These are phyloP conservation scores for Phytophthora cryptogea DNA, from an alignment of 352 stramenopile genomes.

Conservation along the genomic window DNA sequence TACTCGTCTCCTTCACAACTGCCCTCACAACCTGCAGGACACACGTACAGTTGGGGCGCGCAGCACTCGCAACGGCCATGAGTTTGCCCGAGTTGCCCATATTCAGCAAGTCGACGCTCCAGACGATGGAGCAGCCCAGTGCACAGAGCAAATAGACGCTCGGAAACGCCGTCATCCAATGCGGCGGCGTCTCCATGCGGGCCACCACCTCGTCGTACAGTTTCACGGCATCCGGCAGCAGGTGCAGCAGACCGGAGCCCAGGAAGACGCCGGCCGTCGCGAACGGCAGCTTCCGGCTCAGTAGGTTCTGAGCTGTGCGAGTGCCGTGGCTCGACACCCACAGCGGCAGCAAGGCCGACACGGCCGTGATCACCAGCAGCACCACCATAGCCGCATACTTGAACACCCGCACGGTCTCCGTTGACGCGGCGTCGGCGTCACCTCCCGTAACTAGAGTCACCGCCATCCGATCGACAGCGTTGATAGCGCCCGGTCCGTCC, in stretches of 20 bases:
- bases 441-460: conserved; percentile 17
- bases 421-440: conserved; percentile 17
- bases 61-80: conserved; percentile 65
- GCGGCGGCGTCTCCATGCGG: conserved; percentile 26
- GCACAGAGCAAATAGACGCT: conserved; percentile 60
- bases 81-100: conserved; percentile 70
- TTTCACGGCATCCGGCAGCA: conserved; percentile 62
- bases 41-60: conserved; percentile 54
- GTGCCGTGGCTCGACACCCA: conserved; percentile 58
- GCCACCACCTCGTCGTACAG: conserved; percentile 54
- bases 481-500: neutral
- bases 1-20: neutral
- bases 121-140: conserved; percentile 61
- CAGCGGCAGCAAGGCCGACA: conserved; percentile 56
- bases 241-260: conserved; percentile 60
- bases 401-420: conserved; percentile 42
- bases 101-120: conserved; percentile 64
- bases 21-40: neutral
- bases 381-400: conserved; percentile 55
- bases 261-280: conserved; percentile 68
- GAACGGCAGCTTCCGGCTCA: conserved; percentile 67
- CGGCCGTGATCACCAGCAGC: conserved; percentile 59
- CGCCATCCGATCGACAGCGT: conserved; percentile 8
- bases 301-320: conserved; percentile 37
- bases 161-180: conserved; percentile 55